phyloP scores from a whole-genome alignment of 78 protist species.

The Dictyostelium intermedium region DNA sequence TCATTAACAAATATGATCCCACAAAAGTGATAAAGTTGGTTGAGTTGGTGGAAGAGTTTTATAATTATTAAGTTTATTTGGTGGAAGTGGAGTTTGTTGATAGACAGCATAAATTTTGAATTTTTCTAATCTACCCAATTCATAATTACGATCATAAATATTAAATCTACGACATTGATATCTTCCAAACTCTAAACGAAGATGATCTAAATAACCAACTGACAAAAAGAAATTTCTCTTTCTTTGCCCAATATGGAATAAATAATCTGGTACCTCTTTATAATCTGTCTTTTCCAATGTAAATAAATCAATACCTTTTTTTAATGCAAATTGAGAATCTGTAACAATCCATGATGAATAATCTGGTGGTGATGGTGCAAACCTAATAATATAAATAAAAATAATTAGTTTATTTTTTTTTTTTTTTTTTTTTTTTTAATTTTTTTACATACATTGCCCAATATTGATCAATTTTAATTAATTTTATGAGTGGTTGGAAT shows the following conservation, averaged over 20 bases:
- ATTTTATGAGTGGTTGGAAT: neutral
- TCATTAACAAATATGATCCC: neutral
- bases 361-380: slow-evolving; percentile 69
- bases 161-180: slow-evolving; percentile 45
- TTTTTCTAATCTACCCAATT: neutral
- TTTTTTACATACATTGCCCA: neutral
- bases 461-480: slow-evolving; percentile 11
- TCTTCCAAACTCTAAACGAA: slow-evolving; percentile 34
- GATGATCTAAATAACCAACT: neutral
- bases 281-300: neutral
- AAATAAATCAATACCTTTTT: neutral
- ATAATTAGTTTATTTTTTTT: neutral
- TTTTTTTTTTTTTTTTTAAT: neutral
- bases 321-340: neutral
- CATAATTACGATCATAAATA: neutral
- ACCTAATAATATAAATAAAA: neutral
- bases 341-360: slow-evolving; percentile 7
- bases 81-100: slow-evolving; percentile 7
- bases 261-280: neutral
- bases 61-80: neutral
- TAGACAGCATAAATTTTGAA: slow-evolving; percentile 24
- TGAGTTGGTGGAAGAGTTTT: slow-evolving; percentile 2
- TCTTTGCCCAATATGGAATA: slow-evolving; percentile 13
- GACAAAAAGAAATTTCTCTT: slow-evolving; percentile 43
- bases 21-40: neutral